A percentile compares a stretch with the other conserved stretches of the same genome.
Evolutionary conservation across 257 asterid genomes (phyloP).

Genomic region (Solanum megistacrolobum): DNA sequence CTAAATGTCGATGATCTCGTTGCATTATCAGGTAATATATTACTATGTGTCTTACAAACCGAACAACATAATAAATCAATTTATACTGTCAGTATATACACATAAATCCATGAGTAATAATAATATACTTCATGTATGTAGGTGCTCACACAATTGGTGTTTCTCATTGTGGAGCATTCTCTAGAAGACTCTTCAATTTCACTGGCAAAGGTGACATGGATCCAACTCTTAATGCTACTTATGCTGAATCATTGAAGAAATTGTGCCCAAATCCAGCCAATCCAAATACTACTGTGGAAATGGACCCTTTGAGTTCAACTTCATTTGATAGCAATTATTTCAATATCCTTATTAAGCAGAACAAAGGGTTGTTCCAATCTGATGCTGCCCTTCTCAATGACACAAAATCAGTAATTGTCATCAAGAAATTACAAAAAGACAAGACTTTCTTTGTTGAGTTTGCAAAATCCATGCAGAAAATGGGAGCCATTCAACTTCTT

Average conservation of each 20-base stretch:
- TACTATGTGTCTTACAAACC: not conserved
- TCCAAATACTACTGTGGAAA: conserved; percentile 16
- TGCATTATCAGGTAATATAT: conserved; percentile 32
- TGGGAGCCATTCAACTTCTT: conserved; percentile 40
- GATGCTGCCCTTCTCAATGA: conserved; percentile 42
- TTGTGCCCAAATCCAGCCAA: conserved; percentile 21
- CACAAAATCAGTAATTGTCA: conserved; percentile 7
- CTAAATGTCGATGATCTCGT: conserved; percentile 39
- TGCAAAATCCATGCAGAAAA: conserved; percentile 37
- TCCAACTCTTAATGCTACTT: conserved; percentile 7
- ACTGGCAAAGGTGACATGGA: conserved; percentile 17
- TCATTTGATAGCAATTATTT: conserved; percentile 30
- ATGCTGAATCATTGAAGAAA: conserved; percentile 9
- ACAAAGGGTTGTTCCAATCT: conserved; percentile 36
- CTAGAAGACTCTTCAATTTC: conserved; percentile 22
- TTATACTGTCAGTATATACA: not conserved
- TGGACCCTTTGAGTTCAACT: conserved; percentile 41
- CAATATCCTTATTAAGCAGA: conserved; percentile 9
- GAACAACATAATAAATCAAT: too few relatives aligned
- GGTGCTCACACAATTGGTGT: conserved; percentile 28
- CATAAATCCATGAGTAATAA: not conserved
- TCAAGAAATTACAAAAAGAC: conserved; percentile 1
- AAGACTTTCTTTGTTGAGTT: conserved; percentile 16
- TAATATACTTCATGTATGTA: not conserved
- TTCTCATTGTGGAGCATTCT: conserved; percentile 8